A percentile compares a stretch with the other conserved stretches of the same genome.
phyloP scores from a whole-genome alignment of 441 rosid genomes.

The Cnidoscolus chayamansa region DNA sequence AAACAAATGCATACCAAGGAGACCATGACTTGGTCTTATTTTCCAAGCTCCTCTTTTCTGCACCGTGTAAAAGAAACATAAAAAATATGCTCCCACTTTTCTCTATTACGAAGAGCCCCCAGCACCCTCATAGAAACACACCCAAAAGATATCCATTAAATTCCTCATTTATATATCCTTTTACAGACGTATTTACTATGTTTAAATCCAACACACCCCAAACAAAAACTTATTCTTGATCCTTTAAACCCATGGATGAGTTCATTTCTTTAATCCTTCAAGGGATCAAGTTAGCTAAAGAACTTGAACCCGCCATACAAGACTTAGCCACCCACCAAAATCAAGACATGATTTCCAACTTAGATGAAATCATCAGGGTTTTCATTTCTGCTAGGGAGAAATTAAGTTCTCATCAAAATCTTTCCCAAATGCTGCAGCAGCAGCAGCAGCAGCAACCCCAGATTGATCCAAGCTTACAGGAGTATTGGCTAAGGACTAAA shows the following conservation, averaged over 20 bases:
- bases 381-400: constrained; percentile 40
- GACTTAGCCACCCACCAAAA: constrained; percentile 32
- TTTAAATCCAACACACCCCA: background rate
- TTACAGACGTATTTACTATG: background rate
- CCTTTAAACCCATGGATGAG: constrained; percentile 39
- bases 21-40: constrained; percentile 43
- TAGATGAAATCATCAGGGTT: constrained; percentile 38
- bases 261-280: constrained; percentile 41
- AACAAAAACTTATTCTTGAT: background rate
- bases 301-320: constrained; percentile 49
- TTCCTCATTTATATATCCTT: background rate
- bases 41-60: background rate
- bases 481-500: constrained; percentile 32
- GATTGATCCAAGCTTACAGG: constrained; percentile 36
- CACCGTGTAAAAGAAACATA: constrained; percentile 31
- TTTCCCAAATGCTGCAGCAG: background rate
- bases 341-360: constrained; percentile 27
- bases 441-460: constrained; percentile 29
- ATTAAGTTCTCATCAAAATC: constrained; percentile 23
- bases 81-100: constrained; percentile 7
- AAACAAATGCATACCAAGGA: constrained; percentile 1
- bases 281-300: constrained; percentile 50
- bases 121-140: constrained; percentile 8
- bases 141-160: background rate
- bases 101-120: background rate